Base-by-base conservation (phyloP, 202 grass and related monocot genomes). In the Zoysia matrella region DNA sequence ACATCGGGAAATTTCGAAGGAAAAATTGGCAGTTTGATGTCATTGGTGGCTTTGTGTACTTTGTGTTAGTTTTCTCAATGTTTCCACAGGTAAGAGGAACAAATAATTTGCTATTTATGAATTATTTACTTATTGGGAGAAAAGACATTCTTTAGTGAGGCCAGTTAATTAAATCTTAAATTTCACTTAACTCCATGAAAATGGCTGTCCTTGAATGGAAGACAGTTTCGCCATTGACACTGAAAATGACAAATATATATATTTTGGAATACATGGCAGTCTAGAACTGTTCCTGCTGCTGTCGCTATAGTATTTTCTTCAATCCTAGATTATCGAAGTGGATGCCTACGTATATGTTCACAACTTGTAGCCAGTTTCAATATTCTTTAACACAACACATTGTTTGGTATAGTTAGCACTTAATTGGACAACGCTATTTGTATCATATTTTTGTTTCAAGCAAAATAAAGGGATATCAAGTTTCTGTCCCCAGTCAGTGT, bases 11-110 rank as follows among this genome's bases (percentile, higher is more conserved):
- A 66, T 99, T 99, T 45, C 77, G 96, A 73, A 94, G 83, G 71
- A 99, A 99, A 86, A 99, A 99, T 81, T 99, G 96, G 96, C 96
- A 99, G 71, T 99, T 99, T 86, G 96, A 99, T 88, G 86, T 99
- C 14, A 99, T 99, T 90, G 96, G 96, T 81, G 96, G 96, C 74
- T 75, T 91, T 85, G 90, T 96, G 16, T 99, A 99, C 85, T 99
- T 99, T 16, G 58, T 99, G 71, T 81, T 99, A 83, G 91, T 99
- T 79, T 99, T 99, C 84, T 99, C 96, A 44, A 93, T 91, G 93
- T 95, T 99, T 88, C 93, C 93, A 44, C 96, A 99, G 96, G 96
- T 95, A 63, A 82, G 83, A 72, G 36, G 45, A 30, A 74, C 57
- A 7, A 53, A 65, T 52, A 62, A 60, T 51, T 74, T 79, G n/a